These are phyloP conservation scores for Alternaria sp. DNA, from an alignment of 2,329 filamentous ascomycete genomes.

Conservation along the genomic window DNA sequence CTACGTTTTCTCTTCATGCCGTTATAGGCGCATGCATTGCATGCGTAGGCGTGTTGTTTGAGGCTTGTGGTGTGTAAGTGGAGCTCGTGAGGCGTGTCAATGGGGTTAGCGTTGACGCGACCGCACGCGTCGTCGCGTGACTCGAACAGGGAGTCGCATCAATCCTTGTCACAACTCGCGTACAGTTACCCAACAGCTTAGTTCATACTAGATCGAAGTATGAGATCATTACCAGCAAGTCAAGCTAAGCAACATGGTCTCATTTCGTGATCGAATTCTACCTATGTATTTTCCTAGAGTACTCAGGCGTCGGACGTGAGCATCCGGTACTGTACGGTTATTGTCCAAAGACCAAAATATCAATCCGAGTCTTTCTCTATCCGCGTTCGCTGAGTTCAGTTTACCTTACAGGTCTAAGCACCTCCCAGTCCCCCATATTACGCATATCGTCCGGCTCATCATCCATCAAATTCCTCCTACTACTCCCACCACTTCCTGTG, in stretches of 20 bases:
- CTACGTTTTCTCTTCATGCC: conserved; percentile 37
- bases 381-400: not conserved
- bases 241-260: not conserved
- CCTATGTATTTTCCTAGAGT: not conserved
- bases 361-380: not conserved
- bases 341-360: not conserved
- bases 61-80: not conserved
- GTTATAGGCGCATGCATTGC: not conserved
- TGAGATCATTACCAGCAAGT: not conserved
- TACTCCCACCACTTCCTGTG: conserved; percentile 36
- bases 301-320: not conserved
- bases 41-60: not conserved
- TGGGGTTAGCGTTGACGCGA: not conserved
- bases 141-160: not conserved
- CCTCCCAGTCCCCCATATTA: conserved; percentile 48
- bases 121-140: not conserved
- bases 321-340: not conserved
- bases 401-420: conserved; percentile 36
- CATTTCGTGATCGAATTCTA: not conserved
- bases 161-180: not conserved
- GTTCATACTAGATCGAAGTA: not conserved
- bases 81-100: not conserved
- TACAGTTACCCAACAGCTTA: not conserved
- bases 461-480: conserved; percentile 39
- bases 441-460: conserved; percentile 43